phyloP scores from a whole-genome alignment of 2,329 filamentous ascomycete species.

The Talaromyces sp. region DNA sequence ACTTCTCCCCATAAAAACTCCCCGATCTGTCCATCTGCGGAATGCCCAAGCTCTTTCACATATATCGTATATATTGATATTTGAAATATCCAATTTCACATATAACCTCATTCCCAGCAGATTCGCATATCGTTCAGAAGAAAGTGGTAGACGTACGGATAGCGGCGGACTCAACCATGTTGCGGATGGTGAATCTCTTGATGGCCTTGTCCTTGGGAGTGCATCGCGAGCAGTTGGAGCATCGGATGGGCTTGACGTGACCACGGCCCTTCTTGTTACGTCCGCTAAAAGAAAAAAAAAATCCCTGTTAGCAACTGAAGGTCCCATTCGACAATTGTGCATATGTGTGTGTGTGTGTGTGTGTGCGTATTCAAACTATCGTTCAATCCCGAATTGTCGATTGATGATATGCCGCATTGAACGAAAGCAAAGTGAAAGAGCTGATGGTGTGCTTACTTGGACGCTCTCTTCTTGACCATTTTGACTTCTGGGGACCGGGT shows the following conservation, averaged over 20 bases:
- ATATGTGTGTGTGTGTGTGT: no score
- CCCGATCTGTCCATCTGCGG: neutral
- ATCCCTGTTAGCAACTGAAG: conserved; percentile 1
- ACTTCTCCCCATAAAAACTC: neutral
- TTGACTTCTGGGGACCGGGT: conserved; percentile 47
- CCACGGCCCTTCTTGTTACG: conserved; percentile 99
- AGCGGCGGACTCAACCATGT: conserved; percentile 99
- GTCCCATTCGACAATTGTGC: neutral
- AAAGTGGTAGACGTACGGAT: conserved; percentile 70
- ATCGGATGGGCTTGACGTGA: conserved; percentile 99
- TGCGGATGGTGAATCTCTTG: conserved; percentile 99
- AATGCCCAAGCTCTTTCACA: neutral
- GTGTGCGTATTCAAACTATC: neutral
- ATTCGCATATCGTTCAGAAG: neutral
- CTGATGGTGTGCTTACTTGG: conserved; percentile 56
- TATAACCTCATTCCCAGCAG: neutral
- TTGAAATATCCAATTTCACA: neutral
- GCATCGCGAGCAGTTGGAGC: conserved; percentile 82
- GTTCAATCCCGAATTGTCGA: neutral
- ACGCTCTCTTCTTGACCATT: conserved; percentile 73
- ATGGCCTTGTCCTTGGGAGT: conserved; percentile 99
- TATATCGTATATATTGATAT: conserved; percentile 8
- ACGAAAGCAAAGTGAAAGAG: neutral
- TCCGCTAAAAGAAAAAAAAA: conserved; percentile 55
- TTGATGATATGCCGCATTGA: neutral